A percentile compares a stretch with the other conserved stretches of the same genome.
Conservation (phyloP, 352 stramenopile species). For the Phytophthora pisi region DNA sequence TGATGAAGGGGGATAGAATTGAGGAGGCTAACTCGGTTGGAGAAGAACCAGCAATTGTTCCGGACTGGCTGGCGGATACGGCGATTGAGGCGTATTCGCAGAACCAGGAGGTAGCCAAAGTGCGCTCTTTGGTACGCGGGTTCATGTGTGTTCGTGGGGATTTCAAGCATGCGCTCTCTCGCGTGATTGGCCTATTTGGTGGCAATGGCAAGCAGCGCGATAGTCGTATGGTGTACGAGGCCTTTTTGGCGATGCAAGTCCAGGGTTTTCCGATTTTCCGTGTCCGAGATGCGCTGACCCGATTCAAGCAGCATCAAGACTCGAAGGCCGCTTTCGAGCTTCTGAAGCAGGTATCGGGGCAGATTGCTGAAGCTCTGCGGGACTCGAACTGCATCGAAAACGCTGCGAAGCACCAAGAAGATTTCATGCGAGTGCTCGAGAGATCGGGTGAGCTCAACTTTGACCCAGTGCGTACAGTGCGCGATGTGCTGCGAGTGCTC, state of each 20-base stretch:
- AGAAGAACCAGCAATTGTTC: constrained; percentile 29
- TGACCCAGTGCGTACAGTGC: constrained; percentile 26
- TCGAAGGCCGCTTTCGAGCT: constrained; percentile 36
- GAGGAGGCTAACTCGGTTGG: constrained; percentile 1
- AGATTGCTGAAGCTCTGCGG: constrained; percentile 34
- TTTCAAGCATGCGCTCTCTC: constrained; percentile 41
- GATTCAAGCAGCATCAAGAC: constrained; percentile 54
- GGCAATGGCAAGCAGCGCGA: constrained; percentile 37
- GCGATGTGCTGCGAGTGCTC: constrained; percentile 39
- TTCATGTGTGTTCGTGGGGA: constrained; percentile 43
- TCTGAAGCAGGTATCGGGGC: constrained; percentile 39
- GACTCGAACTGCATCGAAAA: constrained; percentile 18
- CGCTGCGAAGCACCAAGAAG: constrained; percentile 8
- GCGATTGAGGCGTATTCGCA: constrained; percentile 44
- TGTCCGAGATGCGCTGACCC: constrained; percentile 44
- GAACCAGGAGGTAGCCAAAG: constrained; percentile 52
- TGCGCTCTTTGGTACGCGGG: constrained; percentile 48
- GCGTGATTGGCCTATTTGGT: constrained; percentile 27
- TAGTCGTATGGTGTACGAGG: constrained; percentile 42
- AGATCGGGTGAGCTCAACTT: constrained; percentile 25
- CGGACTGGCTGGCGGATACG: constrained; percentile 40
- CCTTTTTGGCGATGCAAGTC: constrained; percentile 51
- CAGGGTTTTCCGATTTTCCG: constrained; percentile 50
- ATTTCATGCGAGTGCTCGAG: constrained; percentile 26
- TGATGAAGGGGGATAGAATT: constrained; percentile 18